phyloP scores from a whole-genome alignment of 306 rosid genomes.

The Pachyrhizus erosus region DNA sequence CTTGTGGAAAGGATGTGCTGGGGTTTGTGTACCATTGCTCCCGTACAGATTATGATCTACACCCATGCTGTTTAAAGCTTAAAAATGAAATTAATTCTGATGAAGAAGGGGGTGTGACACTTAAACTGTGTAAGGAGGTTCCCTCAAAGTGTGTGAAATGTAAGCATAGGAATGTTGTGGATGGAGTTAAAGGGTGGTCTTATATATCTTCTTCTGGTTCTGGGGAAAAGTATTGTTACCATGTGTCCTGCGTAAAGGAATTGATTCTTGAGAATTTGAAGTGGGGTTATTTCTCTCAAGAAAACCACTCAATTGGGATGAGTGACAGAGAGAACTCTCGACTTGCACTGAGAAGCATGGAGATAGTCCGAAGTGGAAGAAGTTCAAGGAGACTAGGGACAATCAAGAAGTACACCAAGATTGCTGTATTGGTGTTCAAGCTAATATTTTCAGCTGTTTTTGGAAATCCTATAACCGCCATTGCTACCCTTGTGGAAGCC shows the following conservation, averaged over 20 bases:
- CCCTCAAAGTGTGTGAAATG: constrained; percentile 34
- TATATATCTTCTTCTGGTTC: constrained; percentile 39
- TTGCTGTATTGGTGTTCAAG: constrained; percentile 38
- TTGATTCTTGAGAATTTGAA: constrained; percentile 51
- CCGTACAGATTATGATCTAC: no score
- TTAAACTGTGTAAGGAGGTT: no score
- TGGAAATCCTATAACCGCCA: constrained; percentile 47
- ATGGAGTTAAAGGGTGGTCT: constrained; percentile 47
- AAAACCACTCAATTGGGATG: neutral
- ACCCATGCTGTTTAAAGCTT: no score
- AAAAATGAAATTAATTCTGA: no score
- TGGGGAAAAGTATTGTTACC: constrained; percentile 40
- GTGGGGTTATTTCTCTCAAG: constrained; percentile 37
- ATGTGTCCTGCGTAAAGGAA: constrained; percentile 57
- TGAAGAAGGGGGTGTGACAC: no score
- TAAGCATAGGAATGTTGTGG: constrained; percentile 30
- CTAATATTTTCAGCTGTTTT: constrained; percentile 54
- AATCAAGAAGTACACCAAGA: constrained; percentile 2
- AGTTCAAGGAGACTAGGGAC: constrained; percentile 23
- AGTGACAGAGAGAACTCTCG: constrained; percentile 9
- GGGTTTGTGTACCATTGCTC: no score
- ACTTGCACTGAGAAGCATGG: constrained; percentile 21
- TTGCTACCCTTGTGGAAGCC: constrained; percentile 45
- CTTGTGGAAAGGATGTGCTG: no score
- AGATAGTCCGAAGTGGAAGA: neutral